Evolutionary conservation across 169 alveolate genomes (phyloP), one percentile per base, ranked within the genome.

Genomic region (Fabrea salina): DNA sequence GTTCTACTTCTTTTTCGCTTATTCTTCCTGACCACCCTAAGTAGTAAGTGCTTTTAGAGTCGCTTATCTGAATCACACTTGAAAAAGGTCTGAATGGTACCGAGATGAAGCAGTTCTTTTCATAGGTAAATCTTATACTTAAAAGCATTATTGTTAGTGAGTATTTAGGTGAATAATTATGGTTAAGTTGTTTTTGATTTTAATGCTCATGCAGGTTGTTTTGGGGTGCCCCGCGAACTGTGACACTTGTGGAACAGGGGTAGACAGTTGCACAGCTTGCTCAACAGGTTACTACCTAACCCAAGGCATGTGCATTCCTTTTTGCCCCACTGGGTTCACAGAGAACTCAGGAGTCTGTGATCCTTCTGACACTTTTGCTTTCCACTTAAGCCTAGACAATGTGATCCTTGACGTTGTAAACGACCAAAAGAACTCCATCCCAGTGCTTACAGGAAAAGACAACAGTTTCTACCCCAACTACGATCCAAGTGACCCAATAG

Each of bases 191-290:
- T n/a, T n/a, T n/a, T n/a, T n/a, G n/a, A n/a, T n/a, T n/a, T n/a
- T n/a, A n/a, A n/a, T n/a, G n/a, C n/a, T n/a, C n/a, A n/a, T n/a
- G n/a, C n/a, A n/a, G n/a, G n/a, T n/a, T n/a, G n/a, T n/a, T n/a
- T n/a, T n/a, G n/a, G n/a, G n/a, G n/a, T n/a, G n/a, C n/a, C n/a
- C n/a, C n/a, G n/a, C n/a, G n/a, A n/a, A n/a, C n/a, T n/a, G n/a
- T n/a, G n/a, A n/a, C n/a, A n/a, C n/a, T n/a, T n/a, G n/a, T n/a
- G n/a, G n/a, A n/a, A n/a, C n/a, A n/a, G n/a, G n/a, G n/a, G n/a
- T n/a, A n/a, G n/a, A 51, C 27, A 51, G 27, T 22, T 51, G 59
- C 27, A 51, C 59, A 51, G 59, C 59, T 22, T 51, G 59, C 59
- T 22, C 39, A 22, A 22, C 59, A 22, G 59, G 59, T 3, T 37